Conservation (phyloP, 116 monocot genomes). For the Posidonia oceanica region DNA sequence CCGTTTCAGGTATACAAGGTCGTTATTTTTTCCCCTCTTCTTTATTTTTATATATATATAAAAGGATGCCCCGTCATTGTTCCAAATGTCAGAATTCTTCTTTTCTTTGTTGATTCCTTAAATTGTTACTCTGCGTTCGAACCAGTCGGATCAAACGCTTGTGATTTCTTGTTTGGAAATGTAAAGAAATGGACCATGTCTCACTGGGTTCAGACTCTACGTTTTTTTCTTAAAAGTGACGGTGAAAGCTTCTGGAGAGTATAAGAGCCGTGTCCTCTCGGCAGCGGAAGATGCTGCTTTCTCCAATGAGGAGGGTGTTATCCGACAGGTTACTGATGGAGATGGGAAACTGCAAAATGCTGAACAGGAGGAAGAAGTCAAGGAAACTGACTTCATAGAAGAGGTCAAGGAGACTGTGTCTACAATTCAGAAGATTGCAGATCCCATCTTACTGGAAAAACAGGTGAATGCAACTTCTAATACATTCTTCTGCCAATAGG, state of each 20-base stretch:
- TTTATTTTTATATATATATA: background rate
- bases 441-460: background rate
- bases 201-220: background rate
- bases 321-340: constrained; percentile 24
- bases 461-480: background rate
- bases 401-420: background rate
- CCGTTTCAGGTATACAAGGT: constrained; percentile 18
- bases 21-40: constrained; percentile 3
- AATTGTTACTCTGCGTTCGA: background rate
- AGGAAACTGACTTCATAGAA: background rate
- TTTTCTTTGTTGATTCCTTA: background rate
- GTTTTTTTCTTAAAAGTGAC: constrained; percentile 20
- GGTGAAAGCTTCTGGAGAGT: constrained; percentile 23
- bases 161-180: background rate
- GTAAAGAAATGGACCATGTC: background rate
- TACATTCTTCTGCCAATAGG: too few relatives aligned
- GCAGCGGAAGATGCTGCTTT: constrained; percentile 24
- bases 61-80: background rate
- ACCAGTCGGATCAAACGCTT: background rate
- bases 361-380: background rate
- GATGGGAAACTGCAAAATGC: constrained; percentile 6
- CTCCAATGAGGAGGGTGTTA: constrained; percentile 20
- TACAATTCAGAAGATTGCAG: background rate
- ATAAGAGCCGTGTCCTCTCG: constrained; percentile 57
- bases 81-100: background rate